Evolutionary conservation across 2,329 filamentous ascomycete species (phyloP), one percentile per base, ranked within the genome.

Genomic region (Aureobasidium subglaciale): DNA sequence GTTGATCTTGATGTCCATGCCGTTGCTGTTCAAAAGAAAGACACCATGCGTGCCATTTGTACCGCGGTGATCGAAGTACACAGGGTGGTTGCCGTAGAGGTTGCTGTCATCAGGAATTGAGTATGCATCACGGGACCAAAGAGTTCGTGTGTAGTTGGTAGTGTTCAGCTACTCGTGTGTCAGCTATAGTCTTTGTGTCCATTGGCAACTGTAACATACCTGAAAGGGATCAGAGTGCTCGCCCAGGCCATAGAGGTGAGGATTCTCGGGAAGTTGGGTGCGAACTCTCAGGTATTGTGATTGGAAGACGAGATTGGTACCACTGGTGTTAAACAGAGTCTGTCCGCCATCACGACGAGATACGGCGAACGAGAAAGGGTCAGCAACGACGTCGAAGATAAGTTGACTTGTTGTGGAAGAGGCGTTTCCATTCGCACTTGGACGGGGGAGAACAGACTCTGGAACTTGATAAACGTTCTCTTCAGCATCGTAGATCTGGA

Each of bases 231-330:
- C 87, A 2, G 81, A 84, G 66, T 90, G 86, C 70, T 92, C 88
- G 32, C 88, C 88, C 2, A 92, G 76, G 0, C 89, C 88, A 65
- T 93, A 93, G 5, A 93, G 72, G 63, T 86, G 82, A 0, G 87
- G 86, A 53, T 83, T 74, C 1, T 80, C 69, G 0, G 88, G 87
- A 10, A 93, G 75, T 58, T 76, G 80, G 2, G 88, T 91, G 40
- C 86, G 79, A 57, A 92, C 75, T 18, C 84, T 81, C 22, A 93
- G 70, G 63, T 90, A 93, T 68, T 93, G 88, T 10, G 82, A 82
- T 70, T 93, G 85, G 63, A 90, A 93, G 40, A 93, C 75, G 10
- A 93, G 72, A 8, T 76, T 74, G 4, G 80, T 79, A 1, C 78
- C 84, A 0, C 82, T 82, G 0, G 86, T 88, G 63, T 91, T 84